Conservation (phyloP, 2,329 filamentous ascomycete species). For the Conoideocrella luteorostrata region DNA sequence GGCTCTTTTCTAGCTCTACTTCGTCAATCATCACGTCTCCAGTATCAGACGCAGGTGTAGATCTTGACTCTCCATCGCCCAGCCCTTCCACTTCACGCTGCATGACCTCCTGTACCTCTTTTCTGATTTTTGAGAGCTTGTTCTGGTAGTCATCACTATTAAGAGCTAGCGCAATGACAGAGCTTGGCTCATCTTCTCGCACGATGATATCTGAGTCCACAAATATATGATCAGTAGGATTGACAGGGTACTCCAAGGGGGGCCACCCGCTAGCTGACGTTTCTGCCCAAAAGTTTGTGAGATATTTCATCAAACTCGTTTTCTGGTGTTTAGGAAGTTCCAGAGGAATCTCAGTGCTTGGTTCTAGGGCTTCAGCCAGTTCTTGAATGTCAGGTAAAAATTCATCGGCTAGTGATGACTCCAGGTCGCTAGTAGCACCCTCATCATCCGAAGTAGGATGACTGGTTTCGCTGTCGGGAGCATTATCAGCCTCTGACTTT, state of each 20-base stretch:
- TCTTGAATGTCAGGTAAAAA: conserved; percentile 58
- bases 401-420: conserved; percentile 63
- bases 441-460: conserved; percentile 65
- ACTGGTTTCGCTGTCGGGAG: conserved; percentile 23
- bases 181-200: conserved; percentile 93
- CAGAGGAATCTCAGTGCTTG: conserved; percentile 52
- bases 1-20: conserved; percentile 73
- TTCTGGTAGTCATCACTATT: conserved; percentile 80
- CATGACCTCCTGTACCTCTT: conserved; percentile 37
- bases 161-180: conserved; percentile 86
- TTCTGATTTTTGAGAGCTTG: conserved; percentile 66
- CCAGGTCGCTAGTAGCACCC: conserved; percentile 62
- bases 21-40: conserved; percentile 46
- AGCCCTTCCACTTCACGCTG: conserved; percentile 29
- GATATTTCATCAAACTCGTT: conserved; percentile 86
- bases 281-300: conserved; percentile 98
- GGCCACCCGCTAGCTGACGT: conserved; percentile 93
- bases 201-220: conserved; percentile 96
- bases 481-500: conserved; percentile 23
- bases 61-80: conserved; percentile 22
- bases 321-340: conserved; percentile 91
- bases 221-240: conserved; percentile 86
- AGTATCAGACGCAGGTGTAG: conserved; percentile 27
- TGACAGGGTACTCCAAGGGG: conserved; percentile 85
- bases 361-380: conserved; percentile 56